These are phyloP conservation scores for Colletotrichum lini DNA, from an alignment of 2,329 filamentous ascomycete genomes.

Conservation along the genomic window DNA sequence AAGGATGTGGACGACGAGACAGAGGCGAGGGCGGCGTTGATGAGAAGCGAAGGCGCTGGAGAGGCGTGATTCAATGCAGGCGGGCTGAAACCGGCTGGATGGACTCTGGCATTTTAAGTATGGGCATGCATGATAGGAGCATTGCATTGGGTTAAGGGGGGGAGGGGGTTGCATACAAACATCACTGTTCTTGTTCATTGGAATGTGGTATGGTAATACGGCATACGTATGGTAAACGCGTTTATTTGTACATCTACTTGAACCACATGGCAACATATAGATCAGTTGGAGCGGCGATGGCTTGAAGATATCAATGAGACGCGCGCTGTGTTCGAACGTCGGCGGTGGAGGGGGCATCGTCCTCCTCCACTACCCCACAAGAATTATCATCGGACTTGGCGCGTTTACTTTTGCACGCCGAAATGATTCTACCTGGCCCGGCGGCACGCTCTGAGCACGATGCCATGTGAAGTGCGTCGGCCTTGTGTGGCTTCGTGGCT, in stretches of 20 bases:
- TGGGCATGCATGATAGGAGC: neutral
- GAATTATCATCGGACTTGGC: neutral
- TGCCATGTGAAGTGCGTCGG: slow-evolving; percentile 1
- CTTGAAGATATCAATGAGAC: too few species aligned
- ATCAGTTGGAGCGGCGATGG: neutral
- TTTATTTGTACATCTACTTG: neutral
- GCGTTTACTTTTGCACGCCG: too few species aligned
- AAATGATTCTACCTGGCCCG: too few species aligned
- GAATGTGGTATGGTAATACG: neutral
- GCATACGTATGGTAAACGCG: neutral
- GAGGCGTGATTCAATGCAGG: slow-evolving; percentile 46
- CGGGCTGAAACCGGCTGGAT: neutral
- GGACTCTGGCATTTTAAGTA: neutral
- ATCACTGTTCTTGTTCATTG: neutral
- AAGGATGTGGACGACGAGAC: slow-evolving; percentile 53
- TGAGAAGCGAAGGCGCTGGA: slow-evolving; percentile 51
- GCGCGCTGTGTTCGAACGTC: neutral
- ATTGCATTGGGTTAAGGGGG: neutral
- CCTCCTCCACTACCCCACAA: too few species aligned
- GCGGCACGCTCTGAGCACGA: neutral
- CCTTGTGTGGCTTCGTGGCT: slow-evolving; percentile 20
- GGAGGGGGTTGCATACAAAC: neutral
- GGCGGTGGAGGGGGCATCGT: neutral
- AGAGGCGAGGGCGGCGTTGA: slow-evolving; percentile 45
- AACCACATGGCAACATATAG: too few species aligned